A percentile compares a stretch with the other conserved stretches of the same genome.
Conservation (phyloP, 805 yeast species). For the Candida boidinii region DNA sequence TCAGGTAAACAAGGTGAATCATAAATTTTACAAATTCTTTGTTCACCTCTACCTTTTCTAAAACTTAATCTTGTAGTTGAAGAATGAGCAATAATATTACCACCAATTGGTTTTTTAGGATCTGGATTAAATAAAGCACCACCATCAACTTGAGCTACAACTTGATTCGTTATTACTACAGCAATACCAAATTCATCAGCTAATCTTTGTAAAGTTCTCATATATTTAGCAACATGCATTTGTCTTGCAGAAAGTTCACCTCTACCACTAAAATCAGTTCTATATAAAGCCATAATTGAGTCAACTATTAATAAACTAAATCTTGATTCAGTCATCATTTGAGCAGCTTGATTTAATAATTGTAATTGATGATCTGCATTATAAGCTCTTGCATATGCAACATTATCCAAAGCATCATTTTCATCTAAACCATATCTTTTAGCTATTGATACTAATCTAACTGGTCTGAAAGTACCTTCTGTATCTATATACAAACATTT, state of each 20-base stretch:
- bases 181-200: conserved; percentile 99
- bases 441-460: conserved; percentile 81
- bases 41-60: conserved; percentile 86
- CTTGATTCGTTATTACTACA: conserved; percentile 92
- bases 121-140: conserved; percentile 85
- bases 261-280: conserved; percentile 92
- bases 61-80: conserved; percentile 89
- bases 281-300: conserved; percentile 91
- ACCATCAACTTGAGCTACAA: conserved; percentile 95
- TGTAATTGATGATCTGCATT: conserved; percentile 94
- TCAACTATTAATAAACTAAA: conserved; percentile 90
- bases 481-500: conserved; percentile 94
- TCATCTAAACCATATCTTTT: conserved; percentile 87
- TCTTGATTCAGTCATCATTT: conserved; percentile 92
- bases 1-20: conserved; percentile 97
- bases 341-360: conserved; percentile 81
- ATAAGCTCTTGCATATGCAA: conserved; percentile 95
- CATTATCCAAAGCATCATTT: conserved; percentile 91
- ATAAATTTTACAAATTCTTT: conserved; percentile 87
- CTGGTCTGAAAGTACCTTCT: conserved; percentile 94
- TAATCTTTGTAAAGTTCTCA: conserved; percentile 83
- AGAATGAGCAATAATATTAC: conserved; percentile 94
- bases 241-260: conserved; percentile 95
- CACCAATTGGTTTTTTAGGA: conserved; percentile 98
- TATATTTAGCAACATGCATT: conserved; percentile 84